phyloP scores from a whole-genome alignment of 75 land plant genomes.

The Picea glauca region DNA sequence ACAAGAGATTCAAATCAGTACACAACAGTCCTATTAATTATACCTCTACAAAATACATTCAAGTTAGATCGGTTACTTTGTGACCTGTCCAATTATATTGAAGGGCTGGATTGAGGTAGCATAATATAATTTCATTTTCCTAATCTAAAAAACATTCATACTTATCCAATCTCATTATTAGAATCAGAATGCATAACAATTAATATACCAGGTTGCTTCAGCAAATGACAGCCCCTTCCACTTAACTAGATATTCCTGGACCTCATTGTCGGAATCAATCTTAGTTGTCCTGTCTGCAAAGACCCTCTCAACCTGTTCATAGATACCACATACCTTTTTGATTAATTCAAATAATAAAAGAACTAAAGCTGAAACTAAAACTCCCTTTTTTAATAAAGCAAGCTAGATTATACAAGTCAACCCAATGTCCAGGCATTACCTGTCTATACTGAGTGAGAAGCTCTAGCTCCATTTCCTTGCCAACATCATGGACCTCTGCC shows the following conservation, averaged over 20 bases:
- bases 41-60: too few species aligned
- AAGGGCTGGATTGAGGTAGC: too few species aligned
- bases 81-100: too few species aligned
- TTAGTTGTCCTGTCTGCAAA: slow-evolving; percentile 76
- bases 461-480: slow-evolving; percentile 99
- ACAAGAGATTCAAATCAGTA: too few species aligned
- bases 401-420: not conserved
- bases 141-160: too few species aligned
- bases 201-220: slow-evolving; percentile 89
- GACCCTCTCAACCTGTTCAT: slow-evolving; percentile 86
- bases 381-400: not conserved
- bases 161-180: too few species aligned
- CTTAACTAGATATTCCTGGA: slow-evolving; percentile 91
- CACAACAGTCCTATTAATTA: too few species aligned
- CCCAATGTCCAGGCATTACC: slow-evolving; percentile 33
- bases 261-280: slow-evolving; percentile 60
- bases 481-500: slow-evolving; percentile 97
- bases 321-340: not conserved
- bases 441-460: slow-evolving; percentile 91
- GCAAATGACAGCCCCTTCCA: slow-evolving; percentile 99
- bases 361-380: not conserved
- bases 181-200: too few species aligned
- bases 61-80: too few species aligned
- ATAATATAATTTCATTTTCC: too few species aligned
- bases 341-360: not conserved